Percentiles rank a stretch among this genome's conserved stretches.
Evolutionary conservation across 805 yeast genomes (phyloP).

Genomic region (Kazachstania martiniae): DNA sequence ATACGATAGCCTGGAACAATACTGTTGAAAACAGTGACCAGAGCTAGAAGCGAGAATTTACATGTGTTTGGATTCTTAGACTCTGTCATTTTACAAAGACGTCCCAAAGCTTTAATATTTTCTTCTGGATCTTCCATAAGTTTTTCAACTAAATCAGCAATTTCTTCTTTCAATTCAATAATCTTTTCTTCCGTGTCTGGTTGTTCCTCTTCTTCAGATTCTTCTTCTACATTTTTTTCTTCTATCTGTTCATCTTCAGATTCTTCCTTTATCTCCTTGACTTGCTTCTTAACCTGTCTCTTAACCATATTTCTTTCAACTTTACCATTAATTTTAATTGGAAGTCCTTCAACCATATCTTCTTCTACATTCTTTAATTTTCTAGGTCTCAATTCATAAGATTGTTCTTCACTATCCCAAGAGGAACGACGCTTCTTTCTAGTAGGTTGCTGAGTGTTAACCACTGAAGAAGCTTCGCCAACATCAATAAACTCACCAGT

Average conservation of each 20-base stretch:
- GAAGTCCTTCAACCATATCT: constrained; percentile 54
- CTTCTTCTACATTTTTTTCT: constrained; percentile 20
- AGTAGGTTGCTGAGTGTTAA: constrained; percentile 2
- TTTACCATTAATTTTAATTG: constrained; percentile 68
- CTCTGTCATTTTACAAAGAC: constrained; percentile 58
- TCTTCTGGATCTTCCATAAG: constrained; percentile 87
- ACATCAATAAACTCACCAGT: constrained; percentile 15
- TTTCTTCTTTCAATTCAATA: constrained; percentile 60
- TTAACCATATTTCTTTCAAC: constrained; percentile 52
- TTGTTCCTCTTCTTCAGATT: constrained; percentile 27
- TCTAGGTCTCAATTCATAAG: constrained; percentile 69
- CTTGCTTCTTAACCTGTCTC: constrained; percentile 7
- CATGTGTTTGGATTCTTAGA: constrained; percentile 56
- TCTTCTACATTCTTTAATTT: constrained; percentile 32
- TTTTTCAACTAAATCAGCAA: constrained; percentile 70
- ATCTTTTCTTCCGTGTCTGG: constrained; percentile 46
- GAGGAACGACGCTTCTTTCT: constrained; percentile 16
- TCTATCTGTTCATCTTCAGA: constrained; percentile 21
- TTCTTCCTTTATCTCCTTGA: constrained; percentile 10
- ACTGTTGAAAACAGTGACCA: constrained; percentile 75
- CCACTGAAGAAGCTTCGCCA: constrained; percentile 11
- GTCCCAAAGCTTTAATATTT: constrained; percentile 49
- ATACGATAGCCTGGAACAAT: constrained; percentile 84
- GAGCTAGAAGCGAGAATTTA: constrained; percentile 64
- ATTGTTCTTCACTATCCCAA: constrained; percentile 71